A percentile compares a stretch with the other conserved stretches of the same genome.
These are phyloP conservation scores for Amyloporia xantha DNA, from an alignment of 768 basidiomycete species.

Conservation along the genomic window DNA sequence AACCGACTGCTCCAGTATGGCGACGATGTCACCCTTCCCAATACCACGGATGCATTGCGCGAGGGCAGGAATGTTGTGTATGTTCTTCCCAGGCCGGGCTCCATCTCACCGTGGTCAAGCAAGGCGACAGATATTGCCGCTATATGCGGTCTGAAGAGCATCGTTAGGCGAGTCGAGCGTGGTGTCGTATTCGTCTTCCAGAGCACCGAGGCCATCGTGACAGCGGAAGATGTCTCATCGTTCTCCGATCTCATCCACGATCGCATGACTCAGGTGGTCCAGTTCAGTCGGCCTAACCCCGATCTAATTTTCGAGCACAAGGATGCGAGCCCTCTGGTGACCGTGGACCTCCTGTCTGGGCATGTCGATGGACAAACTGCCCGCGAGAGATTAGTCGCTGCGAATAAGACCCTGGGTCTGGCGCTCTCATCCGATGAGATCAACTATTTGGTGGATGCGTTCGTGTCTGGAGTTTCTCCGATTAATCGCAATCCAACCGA, in stretches of 20 bases:
- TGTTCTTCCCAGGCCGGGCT: slow-evolving; percentile 79
- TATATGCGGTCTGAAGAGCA: slow-evolving; percentile 72
- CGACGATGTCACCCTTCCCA: slow-evolving; percentile 52
- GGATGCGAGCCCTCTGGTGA: slow-evolving; percentile 59
- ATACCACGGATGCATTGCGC: slow-evolving; percentile 32
- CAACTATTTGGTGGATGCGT: slow-evolving; percentile 85
- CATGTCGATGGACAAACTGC: slow-evolving; percentile 35
- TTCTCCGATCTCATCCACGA: slow-evolving; percentile 80
- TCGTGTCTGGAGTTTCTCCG: slow-evolving; percentile 59
- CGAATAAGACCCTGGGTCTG: slow-evolving; percentile 83
- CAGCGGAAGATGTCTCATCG: slow-evolving; percentile 38
- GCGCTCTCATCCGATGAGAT: slow-evolving; percentile 89
- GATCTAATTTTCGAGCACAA: slow-evolving; percentile 53
- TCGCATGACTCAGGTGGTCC: slow-evolving; percentile 90
- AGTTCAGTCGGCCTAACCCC: slow-evolving; percentile 51
- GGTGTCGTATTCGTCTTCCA: slow-evolving; percentile 67
- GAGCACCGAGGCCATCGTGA: slow-evolving; percentile 35
- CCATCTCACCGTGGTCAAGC: slow-evolving; percentile 98
- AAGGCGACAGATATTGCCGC: slow-evolving; percentile 95
- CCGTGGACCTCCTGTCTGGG: slow-evolving; percentile 50
- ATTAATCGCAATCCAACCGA: slow-evolving; percentile 87
- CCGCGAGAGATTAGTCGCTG: slow-evolving; percentile 56
- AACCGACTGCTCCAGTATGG: slow-evolving; percentile 80
- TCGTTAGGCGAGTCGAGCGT: slow-evolving; percentile 81
- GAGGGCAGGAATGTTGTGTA: slow-evolving; percentile 45